A percentile compares a stretch with the other conserved stretches of the same genome.
These are phyloP conservation scores for Avena sativa DNA, from an alignment of 176 grass and related monocot species.

Conservation along the genomic window DNA sequence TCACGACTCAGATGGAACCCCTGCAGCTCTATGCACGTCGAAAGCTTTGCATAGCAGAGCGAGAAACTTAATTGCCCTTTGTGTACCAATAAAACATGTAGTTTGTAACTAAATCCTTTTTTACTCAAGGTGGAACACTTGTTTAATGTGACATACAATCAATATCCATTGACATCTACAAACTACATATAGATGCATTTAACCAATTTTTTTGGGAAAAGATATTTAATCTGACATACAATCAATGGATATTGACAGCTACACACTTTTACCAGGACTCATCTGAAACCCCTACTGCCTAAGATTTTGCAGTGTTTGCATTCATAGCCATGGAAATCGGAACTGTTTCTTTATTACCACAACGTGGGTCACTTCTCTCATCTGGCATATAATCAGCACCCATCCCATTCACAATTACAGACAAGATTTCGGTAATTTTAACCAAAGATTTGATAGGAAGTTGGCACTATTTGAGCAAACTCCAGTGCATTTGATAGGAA, in stretches of 20 bases:
- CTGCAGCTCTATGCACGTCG: neutral
- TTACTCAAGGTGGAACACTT: neutral
- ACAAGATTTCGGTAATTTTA: neutral
- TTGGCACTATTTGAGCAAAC: neutral
- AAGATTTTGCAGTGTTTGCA: neutral
- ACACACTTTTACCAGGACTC: neutral
- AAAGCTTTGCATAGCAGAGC: neutral
- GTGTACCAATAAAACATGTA: too few relatives aligned
- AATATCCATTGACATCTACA: neutral
- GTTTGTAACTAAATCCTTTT: neutral
- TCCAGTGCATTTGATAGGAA: neutral
- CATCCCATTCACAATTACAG: neutral
- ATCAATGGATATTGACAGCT: neutral
- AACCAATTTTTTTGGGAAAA: neutral
- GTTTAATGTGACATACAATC: neutral
- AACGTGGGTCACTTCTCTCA: neutral
- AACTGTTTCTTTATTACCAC: neutral
- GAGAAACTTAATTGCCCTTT: neutral
- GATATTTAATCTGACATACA: too few relatives aligned
- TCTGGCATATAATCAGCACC: neutral
- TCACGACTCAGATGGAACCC: neutral
- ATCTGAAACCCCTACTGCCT: neutral
- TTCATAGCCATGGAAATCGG: neutral
- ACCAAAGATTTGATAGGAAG: neutral
- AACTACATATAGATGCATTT: neutral